Percentiles rank a stretch among this genome's conserved stretches.
phyloP scores from a whole-genome alignment of 2,329 filamentous ascomycete species.

The Chalara sp. region DNA sequence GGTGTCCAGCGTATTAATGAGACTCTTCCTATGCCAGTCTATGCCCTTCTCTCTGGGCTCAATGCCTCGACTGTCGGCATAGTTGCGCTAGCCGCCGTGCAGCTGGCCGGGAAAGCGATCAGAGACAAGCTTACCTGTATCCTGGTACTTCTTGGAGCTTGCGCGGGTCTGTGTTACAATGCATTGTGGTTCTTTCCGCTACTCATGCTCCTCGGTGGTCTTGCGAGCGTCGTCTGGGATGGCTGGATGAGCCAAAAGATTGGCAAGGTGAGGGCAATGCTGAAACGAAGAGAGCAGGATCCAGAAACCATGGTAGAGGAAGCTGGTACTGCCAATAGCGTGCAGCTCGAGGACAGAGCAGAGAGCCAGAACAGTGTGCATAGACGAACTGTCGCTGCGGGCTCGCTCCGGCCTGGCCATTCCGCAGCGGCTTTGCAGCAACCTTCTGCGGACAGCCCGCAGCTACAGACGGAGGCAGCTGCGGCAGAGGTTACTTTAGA shows the following conservation, averaged over 20 bases:
- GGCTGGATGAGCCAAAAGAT: conserved; percentile 40
- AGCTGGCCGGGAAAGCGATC: conserved; percentile 61
- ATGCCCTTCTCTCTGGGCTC: conserved; percentile 63
- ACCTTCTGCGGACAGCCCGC: conserved; percentile 9
- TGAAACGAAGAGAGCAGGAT: not conserved
- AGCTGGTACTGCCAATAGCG: not conserved
- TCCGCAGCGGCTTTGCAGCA: not conserved
- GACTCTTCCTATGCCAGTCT: conserved; percentile 53
- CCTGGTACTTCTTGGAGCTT: conserved; percentile 55
- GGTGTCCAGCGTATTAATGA: conserved; percentile 55
- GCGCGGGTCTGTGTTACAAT: conserved; percentile 63
- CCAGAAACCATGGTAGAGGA: not conserved
- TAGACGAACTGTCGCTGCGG: too few species aligned
- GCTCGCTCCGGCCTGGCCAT: too few species aligned
- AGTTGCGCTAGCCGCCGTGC: conserved; percentile 61
- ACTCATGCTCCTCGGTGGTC: conserved; percentile 50
- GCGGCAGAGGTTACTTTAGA: not conserved
- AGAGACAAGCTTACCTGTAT: conserved; percentile 56
- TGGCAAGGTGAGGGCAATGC: conserved; percentile 18
- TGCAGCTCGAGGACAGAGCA: not conserved
- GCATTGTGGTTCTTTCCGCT: conserved; percentile 70
- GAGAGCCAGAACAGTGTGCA: not conserved
- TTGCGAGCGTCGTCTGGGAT: conserved; percentile 49
- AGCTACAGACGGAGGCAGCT: conserved; percentile 2
- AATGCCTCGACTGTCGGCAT: conserved; percentile 69